Conservation (phyloP, 768 basidiomycete genomes). For the Phanerochaete sordida region DNA sequence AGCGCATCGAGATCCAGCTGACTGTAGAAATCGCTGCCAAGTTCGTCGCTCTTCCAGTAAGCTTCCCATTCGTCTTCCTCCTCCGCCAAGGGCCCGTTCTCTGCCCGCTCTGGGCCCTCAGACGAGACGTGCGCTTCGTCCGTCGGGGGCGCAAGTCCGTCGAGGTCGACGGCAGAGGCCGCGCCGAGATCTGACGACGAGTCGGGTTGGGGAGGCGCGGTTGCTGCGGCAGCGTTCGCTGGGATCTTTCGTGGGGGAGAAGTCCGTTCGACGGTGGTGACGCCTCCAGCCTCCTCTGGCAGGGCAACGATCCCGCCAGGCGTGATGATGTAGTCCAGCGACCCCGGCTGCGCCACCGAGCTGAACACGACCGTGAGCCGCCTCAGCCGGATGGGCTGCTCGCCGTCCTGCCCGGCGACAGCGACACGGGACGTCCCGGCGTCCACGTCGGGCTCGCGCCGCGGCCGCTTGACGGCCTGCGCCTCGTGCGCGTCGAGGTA, state of each 20-base stretch:
- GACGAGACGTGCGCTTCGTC: not conserved
- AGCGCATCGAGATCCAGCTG: conserved; percentile 6
- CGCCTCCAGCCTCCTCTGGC: not conserved
- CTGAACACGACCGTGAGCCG: conserved; percentile 78
- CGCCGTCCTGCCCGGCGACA: conserved; percentile 25
- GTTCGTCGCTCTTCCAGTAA: conserved; percentile 12
- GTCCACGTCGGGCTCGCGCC: conserved; percentile 15
- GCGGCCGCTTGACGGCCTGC: conserved; percentile 25
- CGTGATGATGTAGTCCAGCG: conserved; percentile 76
- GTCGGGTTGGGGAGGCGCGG: not conserved
- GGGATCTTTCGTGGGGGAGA: not conserved
- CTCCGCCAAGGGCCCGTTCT: conserved; percentile 10
- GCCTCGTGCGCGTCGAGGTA: conserved; percentile 37
- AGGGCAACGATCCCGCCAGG: conserved; percentile 45
- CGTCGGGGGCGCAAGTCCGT: not conserved
- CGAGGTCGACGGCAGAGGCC: not conserved
- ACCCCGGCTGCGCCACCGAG: conserved; percentile 50
- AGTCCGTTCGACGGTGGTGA: not conserved
- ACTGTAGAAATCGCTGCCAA: conserved; percentile 8
- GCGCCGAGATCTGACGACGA: not conserved
- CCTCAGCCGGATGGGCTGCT: conserved; percentile 52
- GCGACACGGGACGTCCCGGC: not conserved
- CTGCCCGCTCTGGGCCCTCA: not conserved
- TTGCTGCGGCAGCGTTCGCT: not conserved
- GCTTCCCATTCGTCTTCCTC: conserved; percentile 12